Evolutionary conservation across 208 protist genomes (phyloP), one percentile per base, ranked within the genome.

Genomic region (Crithidia thermophila): DNA sequence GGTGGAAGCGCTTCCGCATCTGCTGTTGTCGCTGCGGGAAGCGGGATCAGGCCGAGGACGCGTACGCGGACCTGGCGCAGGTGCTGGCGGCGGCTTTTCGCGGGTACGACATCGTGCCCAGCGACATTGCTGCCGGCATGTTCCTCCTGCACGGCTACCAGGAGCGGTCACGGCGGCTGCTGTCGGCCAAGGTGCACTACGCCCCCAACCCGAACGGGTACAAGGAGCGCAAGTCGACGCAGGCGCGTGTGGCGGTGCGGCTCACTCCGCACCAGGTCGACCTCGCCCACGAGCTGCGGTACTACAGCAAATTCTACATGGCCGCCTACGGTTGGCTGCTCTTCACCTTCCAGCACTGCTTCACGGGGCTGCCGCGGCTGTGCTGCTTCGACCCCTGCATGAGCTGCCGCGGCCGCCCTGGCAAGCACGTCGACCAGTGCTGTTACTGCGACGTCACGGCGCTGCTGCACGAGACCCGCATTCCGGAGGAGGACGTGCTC

Each of bases 111-210:
- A 74, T 97, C 49, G 91, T 94, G 13, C 86, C 85, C 33, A 91
- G 83, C 62, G 91, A 97, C 66, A 80, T 97, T 21, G 85, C 77
- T 11, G 88, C 91, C 0, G 91, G 91, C 18, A 72, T 91, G 45
- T 72, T 96, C n/a, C 74, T 96, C n/a, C 46, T 94, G 39, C 80
- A 94, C 64, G 83, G 75, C 27, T 81, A 85, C 40, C 91, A 96
- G 57, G 60, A 67, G 20, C 59, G 62, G 18, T 82, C 72, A 3
- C 72, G 73, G 52, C 70, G 72, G 27, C n/a, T 75, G 4, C 33
- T 79, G 27, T 40, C 63, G 10, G 30, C 43, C 1, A 51, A 51
- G 37, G 67, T 94, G 33, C 21, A 49, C 30, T 93, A 82, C 63
- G 58, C 56, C 10, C 62, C 81, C 13, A 53, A 69, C 20, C 72